phyloP scores from a whole-genome alignment of 768 basidiomycete species.

The Peribolospora baueri region DNA sequence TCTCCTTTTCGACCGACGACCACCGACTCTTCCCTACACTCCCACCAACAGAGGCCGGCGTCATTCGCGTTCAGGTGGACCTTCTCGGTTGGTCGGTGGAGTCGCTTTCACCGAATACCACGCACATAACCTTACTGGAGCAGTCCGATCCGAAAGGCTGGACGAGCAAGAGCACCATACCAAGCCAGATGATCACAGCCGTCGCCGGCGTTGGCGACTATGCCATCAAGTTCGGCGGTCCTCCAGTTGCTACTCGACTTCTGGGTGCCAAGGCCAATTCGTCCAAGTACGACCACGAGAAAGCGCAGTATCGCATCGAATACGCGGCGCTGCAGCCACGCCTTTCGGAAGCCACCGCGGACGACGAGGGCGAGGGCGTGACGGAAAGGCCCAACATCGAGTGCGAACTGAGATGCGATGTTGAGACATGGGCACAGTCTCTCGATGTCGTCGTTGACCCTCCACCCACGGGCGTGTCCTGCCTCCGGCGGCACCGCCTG shows the following conservation, averaged over 20 bases:
- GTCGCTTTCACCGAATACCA: conserved; percentile 78
- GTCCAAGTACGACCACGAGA: conserved; percentile 67
- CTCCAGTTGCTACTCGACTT: conserved; percentile 68
- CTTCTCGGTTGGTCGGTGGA: conserved; percentile 98
- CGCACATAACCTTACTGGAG: conserved; percentile 72
- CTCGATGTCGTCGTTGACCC: conserved; percentile 82
- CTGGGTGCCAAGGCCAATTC: conserved; percentile 41
- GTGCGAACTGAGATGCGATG: conserved; percentile 73
- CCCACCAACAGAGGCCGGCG: conserved; percentile 40
- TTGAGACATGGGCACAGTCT: conserved; percentile 63
- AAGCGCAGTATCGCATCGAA: conserved; percentile 51
- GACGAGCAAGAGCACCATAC: conserved; percentile 82
- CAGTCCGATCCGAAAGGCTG: conserved; percentile 95
- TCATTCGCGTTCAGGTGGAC: conserved; percentile 85
- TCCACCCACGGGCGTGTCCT: conserved; percentile 57
- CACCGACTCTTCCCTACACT: conserved; percentile 53
- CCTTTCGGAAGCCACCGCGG: conserved; percentile 1
- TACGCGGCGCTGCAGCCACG: conserved; percentile 31
- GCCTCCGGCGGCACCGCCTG: conserved; percentile 62
- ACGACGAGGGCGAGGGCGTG: background rate
- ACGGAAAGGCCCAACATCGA: conserved; percentile 32
- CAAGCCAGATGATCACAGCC: conserved; percentile 71
- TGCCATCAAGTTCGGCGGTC: conserved; percentile 81
- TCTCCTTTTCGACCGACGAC: conserved; percentile 82
- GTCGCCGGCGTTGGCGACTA: conserved; percentile 86